A percentile compares a stretch with the other conserved stretches of the same genome.
Evolutionary conservation across 495 filamentous ascomycete species (phyloP).

Genomic region (Aspergillus olivimuriae): DNA sequence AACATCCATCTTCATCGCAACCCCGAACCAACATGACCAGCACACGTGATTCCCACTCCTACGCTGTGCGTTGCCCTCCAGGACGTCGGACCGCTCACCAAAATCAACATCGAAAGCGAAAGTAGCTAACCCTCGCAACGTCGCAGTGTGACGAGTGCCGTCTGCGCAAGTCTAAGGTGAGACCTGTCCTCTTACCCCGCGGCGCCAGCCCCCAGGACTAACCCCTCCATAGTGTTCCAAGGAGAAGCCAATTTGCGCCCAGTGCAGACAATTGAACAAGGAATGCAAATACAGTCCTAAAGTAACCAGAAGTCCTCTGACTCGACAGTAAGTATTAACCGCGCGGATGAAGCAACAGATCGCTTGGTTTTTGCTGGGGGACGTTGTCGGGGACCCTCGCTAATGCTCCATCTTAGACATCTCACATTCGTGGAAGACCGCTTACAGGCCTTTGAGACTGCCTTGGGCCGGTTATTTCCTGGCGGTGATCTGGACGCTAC

Average conservation of each 20-base stretch:
- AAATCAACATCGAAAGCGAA: neutral
- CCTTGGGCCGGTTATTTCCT: slow-evolving; percentile 37
- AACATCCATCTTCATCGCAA: neutral
- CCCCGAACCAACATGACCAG: slow-evolving; percentile 28
- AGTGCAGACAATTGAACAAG: slow-evolving; percentile 40
- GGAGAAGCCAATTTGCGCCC: slow-evolving; percentile 37
- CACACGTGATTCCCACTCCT: slow-evolving; percentile 43
- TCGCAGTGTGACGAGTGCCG: slow-evolving; percentile 45
- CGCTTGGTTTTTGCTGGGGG: neutral
- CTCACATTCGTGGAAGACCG: slow-evolving; percentile 47
- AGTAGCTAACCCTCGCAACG: neutral
- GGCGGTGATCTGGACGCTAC: slow-evolving; percentile 43
- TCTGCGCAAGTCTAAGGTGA: slow-evolving; percentile 43
- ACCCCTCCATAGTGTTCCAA: slow-evolving; percentile 37
- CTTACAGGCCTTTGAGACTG: slow-evolving; percentile 39
- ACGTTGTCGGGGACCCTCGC: neutral
- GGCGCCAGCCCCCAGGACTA: neutral
- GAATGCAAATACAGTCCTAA: slow-evolving; percentile 47
- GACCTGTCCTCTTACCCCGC: neutral
- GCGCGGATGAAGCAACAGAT: neutral
- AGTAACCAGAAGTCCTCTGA: slow-evolving; percentile 40
- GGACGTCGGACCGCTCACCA: neutral
- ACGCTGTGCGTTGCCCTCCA: slow-evolving; percentile 32
- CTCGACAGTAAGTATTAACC: slow-evolving; percentile 33
- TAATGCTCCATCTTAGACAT: slow-evolving; percentile 23